phyloP scores from a whole-genome alignment of 2,329 filamentous ascomycete species.

The Fusarium solani-melongenae region DNA sequence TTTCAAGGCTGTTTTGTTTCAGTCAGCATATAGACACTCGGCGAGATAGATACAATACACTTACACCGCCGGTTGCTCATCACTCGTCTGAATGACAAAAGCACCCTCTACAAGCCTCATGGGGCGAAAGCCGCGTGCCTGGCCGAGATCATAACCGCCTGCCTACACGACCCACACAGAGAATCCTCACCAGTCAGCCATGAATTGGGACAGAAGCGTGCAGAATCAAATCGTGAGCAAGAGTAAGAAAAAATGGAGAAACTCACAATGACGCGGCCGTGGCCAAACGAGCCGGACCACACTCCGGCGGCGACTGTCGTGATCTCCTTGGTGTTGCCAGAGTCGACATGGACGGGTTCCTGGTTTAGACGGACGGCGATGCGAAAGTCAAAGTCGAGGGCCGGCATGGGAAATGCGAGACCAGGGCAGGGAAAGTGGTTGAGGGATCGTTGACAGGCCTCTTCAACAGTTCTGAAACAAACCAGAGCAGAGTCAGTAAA shows the following conservation, averaged over 20 bases:
- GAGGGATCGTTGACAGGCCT: conserved; percentile 52
- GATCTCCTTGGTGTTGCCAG: conserved; percentile 59
- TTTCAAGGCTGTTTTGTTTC: conserved; percentile 48
- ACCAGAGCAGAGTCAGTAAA: conserved; percentile 34
- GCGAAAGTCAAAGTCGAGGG: conserved; percentile 61
- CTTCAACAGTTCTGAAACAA: conserved; percentile 48
- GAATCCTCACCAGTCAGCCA: conserved; percentile 39
- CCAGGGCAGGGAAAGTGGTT: conserved; percentile 56
- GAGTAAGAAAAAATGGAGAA: background rate
- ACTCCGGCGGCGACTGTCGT: conserved; percentile 59
- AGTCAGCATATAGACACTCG: conserved; percentile 1
- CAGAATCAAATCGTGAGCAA: conserved; percentile 2
- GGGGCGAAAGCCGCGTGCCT: conserved; percentile 53
- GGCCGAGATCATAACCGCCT: conserved; percentile 56
- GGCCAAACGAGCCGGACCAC: conserved; percentile 62
- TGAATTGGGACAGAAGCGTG: conserved; percentile 5
- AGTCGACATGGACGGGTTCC: conserved; percentile 56
- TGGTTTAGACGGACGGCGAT: conserved; percentile 60
- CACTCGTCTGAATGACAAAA: conserved; percentile 60
- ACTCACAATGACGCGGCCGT: conserved; percentile 59
- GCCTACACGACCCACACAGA: conserved; percentile 44
- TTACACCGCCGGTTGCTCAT: conserved; percentile 58
- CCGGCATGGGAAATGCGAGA: conserved; percentile 58
- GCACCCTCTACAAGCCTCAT: conserved; percentile 60
- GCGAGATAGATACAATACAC: conserved; percentile 16